phyloP scores from a whole-genome alignment of 2,329 filamentous ascomycete species.

The Pseudopithomyces maydicus region DNA sequence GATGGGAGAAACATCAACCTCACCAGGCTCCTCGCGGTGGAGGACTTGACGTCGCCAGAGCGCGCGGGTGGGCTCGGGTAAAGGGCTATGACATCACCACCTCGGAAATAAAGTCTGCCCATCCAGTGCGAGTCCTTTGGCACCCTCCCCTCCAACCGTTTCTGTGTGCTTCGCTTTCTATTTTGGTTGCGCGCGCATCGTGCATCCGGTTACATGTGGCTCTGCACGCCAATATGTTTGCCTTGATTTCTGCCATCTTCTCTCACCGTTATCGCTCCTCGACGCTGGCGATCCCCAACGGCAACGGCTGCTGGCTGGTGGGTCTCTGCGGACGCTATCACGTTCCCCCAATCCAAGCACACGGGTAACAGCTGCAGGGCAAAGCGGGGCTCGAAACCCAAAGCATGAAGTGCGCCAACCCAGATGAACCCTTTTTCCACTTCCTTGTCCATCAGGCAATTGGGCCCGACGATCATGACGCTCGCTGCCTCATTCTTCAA shows the following conservation, averaged over 20 bases:
- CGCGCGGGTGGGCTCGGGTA: not conserved
- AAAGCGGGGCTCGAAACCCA: conserved; percentile 1
- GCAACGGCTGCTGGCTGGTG: conserved; percentile 2
- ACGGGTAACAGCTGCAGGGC: conserved; percentile 2
- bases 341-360: conserved; percentile 6
- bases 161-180: not conserved
- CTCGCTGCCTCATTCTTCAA: conserved; percentile 8
- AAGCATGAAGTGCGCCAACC: conserved; percentile 6
- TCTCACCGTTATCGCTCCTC: conserved; percentile 10
- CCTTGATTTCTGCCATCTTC: not conserved
- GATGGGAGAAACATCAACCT: no score
- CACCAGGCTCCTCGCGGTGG: no score
- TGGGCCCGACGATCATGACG: conserved; percentile 11
- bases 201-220: not conserved
- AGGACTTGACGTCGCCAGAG: not conserved
- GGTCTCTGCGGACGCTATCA: conserved; percentile 4
- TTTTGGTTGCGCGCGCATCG: not conserved
- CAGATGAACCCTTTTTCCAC: conserved; percentile 5
- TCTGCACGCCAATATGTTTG: not conserved
- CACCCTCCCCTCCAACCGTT: not conserved
- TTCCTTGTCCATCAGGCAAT: not conserved
- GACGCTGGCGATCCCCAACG: conserved; percentile 6
- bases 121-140: no score
- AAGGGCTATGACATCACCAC: not conserved
- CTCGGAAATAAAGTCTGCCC: not conserved